Conservation (phyloP, 768 basidiomycete genomes). For the Boletus reticulatus region DNA sequence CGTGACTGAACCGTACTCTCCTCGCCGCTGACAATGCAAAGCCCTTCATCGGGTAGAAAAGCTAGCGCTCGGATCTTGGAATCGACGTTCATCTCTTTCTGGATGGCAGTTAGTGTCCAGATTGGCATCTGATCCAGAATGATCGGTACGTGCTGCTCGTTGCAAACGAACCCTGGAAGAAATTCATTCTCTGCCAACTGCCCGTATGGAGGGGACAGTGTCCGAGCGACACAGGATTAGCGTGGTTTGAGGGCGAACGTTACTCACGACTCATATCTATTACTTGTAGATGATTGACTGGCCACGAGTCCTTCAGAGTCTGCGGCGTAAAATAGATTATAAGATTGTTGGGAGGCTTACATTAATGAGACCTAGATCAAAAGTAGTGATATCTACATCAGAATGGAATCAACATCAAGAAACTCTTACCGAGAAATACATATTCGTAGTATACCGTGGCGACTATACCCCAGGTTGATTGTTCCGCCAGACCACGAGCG, state of each 20-base stretch:
- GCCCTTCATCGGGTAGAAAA: conserved; percentile 1
- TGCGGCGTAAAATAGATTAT: background rate
- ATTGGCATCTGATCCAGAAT: background rate
- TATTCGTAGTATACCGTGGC: no score
- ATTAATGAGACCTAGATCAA: no score
- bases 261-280: background rate
- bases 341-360: no score
- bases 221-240: background rate
- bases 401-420: no score
- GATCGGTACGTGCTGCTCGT: background rate
- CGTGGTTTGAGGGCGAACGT: background rate
- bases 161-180: background rate
- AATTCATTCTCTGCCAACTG: conserved; percentile 1
- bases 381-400: no score
- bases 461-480: no score
- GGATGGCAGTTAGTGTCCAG: background rate
- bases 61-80: conserved; percentile 13
- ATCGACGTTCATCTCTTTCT: background rate
- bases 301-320: background rate
- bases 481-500: no score
- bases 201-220: background rate
- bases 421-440: no score
- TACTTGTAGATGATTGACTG: background rate
- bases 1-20: conserved; percentile 9
- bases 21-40: conserved; percentile 10